These are phyloP conservation scores for Phytophthora megakarya DNA, from an alignment of 352 stramenopile genomes.

Conservation along the genomic window DNA sequence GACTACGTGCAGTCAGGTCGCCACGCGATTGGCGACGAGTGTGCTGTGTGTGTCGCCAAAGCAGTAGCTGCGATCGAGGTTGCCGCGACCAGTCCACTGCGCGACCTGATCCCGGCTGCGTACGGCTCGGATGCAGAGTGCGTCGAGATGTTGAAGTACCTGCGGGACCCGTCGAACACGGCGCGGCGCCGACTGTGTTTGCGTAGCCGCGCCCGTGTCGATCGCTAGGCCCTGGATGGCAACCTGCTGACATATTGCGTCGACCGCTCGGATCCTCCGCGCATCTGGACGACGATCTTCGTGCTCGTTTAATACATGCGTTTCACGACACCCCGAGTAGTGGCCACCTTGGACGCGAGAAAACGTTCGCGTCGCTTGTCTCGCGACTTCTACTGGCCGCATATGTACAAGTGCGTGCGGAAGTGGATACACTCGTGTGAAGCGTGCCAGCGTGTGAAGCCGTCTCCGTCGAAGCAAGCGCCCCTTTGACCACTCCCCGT, in stretches of 20 bases:
- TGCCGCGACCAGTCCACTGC: neutral
- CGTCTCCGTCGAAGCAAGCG: neutral
- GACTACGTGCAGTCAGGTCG: too few species aligned
- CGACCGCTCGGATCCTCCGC: neutral
- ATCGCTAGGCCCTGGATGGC: conserved; percentile 1
- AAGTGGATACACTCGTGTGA: conserved; percentile 39
- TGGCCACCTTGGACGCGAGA: conserved; percentile 33
- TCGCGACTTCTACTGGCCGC: conserved; percentile 26
- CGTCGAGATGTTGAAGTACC: conserved; percentile 16
- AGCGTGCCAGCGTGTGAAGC: too few species aligned
- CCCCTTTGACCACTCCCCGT: conserved; percentile 16
- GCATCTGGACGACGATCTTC: too few species aligned
- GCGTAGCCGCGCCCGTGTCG: too few species aligned
- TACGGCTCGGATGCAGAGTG: too few species aligned
- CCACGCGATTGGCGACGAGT: too few species aligned
- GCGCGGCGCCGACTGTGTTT: neutral
- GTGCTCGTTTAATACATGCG: too few species aligned
- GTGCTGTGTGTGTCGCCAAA: too few species aligned
- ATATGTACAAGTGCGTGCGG: conserved; percentile 40
- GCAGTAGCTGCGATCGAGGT: neutral
- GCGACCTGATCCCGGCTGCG: neutral
- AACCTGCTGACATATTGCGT: conserved; percentile 14
- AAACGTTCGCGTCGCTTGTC: conserved; percentile 28
- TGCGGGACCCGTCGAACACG: neutral
- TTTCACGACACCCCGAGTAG: conserved; percentile 1